Evolutionary conservation across 257 asterid species (phyloP), one percentile per base, ranked within the genome.

Genomic region (Sherardia arvensis): DNA sequence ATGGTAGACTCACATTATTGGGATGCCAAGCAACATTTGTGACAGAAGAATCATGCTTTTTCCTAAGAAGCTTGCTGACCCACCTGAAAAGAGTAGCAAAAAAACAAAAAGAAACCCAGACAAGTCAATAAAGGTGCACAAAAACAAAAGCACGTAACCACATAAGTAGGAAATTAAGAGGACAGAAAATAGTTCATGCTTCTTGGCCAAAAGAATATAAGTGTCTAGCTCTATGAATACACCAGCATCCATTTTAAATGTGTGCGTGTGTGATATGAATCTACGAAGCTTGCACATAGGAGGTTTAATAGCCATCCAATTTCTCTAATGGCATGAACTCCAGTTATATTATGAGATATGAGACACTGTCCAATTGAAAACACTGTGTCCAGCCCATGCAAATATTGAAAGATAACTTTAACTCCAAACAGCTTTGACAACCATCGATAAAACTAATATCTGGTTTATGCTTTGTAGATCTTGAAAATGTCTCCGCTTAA

Each of bases 21-120:
- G 99, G 99, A 81, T 93, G 97, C 99, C 99, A 93, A 53, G 97
- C 95, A 66, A 93, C 85, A 71, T 85, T 85, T 9, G 99, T 93
- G 27, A 93, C 99, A 66, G 99, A 93, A 74, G 99, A 93, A 76
- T 93, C 97, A 65, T 93, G 99, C 70, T 86, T 86, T 82, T 93
- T 93, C 77, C 99, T 82, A 70, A 93, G 84, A 73, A 93, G 83
- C 84, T 93, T 93, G 76, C 99, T 93, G 67, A 90, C 99, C 99
- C 99, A 93, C 99, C 99, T 93, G 85, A 67, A 71, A 59, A 33
- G 48, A 59, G 32, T 17, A 58, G 43, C 62, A n/a, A 57, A 28
- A 57, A 28, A 5, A n/a, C 8, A 64, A 63, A 73, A 69, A 70
- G 22, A 27, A 56, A 56, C n/a, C 36, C 28, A 28, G 28, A 28